Evolutionary conservation across 1,284 basidiomycete species (phyloP).

Genomic region (Leccinum proliferum): DNA sequence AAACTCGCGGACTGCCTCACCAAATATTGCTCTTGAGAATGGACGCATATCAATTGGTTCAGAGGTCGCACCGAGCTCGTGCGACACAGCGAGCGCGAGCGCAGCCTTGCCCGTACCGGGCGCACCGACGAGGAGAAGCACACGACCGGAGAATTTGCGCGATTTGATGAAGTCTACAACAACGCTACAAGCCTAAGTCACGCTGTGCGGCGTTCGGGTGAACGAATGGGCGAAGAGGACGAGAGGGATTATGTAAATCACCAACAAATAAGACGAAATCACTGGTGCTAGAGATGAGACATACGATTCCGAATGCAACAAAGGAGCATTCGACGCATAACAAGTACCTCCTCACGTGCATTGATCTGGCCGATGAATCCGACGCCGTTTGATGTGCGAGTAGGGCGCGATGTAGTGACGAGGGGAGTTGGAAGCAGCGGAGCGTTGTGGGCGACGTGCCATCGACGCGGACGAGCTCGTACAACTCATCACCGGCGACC

Average conservation of each 20-base stretch:
- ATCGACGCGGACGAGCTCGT: too few species aligned
- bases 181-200: slow-evolving; percentile 79
- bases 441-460: too few species aligned
- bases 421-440: too few species aligned
- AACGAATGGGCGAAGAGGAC: not conserved
- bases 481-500: not conserved
- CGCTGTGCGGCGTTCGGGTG: not conserved
- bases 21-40: slow-evolving; percentile 1
- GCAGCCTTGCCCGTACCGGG: slow-evolving; percentile 97
- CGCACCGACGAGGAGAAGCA: slow-evolving; percentile 84
- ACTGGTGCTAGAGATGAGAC: too few species aligned
- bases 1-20: slow-evolving; percentile 25
- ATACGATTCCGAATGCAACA: not conserved
- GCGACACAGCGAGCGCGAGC: slow-evolving; percentile 88
- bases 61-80: slow-evolving; percentile 78
- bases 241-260: not conserved
- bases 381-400: slow-evolving; percentile 41
- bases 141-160: slow-evolving; percentile 87
- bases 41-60: too few species aligned
- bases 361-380: slow-evolving; percentile 91
- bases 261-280: too few species aligned
- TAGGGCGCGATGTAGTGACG: too few species aligned
- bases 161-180: slow-evolving; percentile 89
- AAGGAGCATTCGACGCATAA: not conserved
- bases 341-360: slow-evolving; percentile 74